Conservation (phyloP, 1,139 yeast species). For the Sugiyamaella castrensis region DNA sequence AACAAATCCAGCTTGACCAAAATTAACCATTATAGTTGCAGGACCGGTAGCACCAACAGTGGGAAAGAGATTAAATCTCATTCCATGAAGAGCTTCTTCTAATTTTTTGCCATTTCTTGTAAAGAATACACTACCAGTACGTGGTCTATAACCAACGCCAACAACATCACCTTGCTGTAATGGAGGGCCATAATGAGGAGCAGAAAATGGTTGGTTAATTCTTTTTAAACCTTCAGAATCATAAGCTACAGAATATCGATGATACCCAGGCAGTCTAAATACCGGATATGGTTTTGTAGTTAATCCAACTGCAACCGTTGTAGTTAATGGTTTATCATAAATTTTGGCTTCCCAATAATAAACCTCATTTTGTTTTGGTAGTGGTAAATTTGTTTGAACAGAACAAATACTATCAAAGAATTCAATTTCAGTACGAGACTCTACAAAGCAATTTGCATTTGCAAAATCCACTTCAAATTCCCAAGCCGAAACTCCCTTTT, state of each 20-base stretch:
- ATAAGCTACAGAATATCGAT: conserved; percentile 78
- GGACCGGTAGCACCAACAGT: conserved; percentile 82
- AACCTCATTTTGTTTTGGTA: conserved; percentile 81
- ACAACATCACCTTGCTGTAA: conserved; percentile 83
- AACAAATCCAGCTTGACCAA: conserved; percentile 91
- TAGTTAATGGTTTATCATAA: conserved; percentile 55
- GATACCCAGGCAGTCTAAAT: conserved; percentile 83
- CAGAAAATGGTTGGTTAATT: conserved; percentile 77
- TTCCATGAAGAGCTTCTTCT: conserved; percentile 77
- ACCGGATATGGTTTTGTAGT: conserved; percentile 87
- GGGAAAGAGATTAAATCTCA: conserved; percentile 79
- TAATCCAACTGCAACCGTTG: conserved; percentile 69
- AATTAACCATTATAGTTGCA: conserved; percentile 72
- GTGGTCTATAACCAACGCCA: conserved; percentile 83
- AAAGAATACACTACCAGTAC: conserved; percentile 78
- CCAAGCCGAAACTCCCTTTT: conserved; percentile 92
- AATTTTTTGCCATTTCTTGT: conserved; percentile 88
- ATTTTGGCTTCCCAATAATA: conserved; percentile 87
- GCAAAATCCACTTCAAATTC: conserved; percentile 71
- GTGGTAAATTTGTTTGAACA: conserved; percentile 79
- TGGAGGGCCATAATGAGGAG: conserved; percentile 70
- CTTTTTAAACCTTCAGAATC: conserved; percentile 82
- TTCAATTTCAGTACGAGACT: conserved; percentile 71
- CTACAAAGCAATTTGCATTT: conserved; percentile 58
- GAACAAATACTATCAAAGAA: conserved; percentile 72